phyloP scores from a whole-genome alignment of 140 eudicot genomes.

The Bidens hawaiensis region DNA sequence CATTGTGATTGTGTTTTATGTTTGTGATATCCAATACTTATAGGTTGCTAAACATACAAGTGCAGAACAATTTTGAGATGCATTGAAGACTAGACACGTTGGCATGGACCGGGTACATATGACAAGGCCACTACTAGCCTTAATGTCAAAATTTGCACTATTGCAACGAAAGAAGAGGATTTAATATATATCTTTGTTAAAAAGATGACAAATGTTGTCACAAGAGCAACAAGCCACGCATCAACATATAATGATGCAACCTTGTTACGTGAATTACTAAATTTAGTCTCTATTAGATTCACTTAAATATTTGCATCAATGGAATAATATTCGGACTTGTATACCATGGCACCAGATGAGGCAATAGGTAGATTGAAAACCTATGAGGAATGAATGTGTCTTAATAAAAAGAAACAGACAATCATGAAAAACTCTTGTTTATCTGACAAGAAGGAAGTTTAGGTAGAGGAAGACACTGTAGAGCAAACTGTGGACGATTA shows the following conservation, averaged over 20 bases:
- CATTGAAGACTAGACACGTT: background rate
- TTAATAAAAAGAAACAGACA: too few species aligned
- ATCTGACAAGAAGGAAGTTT: too few species aligned
- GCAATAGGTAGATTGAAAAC: background rate
- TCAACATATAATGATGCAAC: background rate
- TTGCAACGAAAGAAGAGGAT: background rate
- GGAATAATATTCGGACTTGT: background rate
- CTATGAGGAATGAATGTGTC: background rate
- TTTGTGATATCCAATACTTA: too few species aligned
- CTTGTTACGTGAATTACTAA: background rate
- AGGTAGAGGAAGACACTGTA: too few species aligned
- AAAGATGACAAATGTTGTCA: background rate
- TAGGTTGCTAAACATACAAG: too few species aligned
- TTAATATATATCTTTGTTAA: background rate
- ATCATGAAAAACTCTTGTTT: too few species aligned
- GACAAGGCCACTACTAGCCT: background rate
- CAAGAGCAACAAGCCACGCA: background rate
- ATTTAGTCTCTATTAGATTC: background rate
- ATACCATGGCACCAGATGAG: background rate
- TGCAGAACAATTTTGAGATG: too few species aligned
- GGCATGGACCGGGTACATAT: background rate
- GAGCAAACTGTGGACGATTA: too few species aligned
- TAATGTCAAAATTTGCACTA: background rate
- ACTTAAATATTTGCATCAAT: background rate
- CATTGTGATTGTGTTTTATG: too few species aligned